Percentiles rank a stretch among this genome's conserved stretches.
These are phyloP conservation scores for Mallotus nudiflorus DNA, from an alignment of 345 rosid genomes.

Conservation along the genomic window DNA sequence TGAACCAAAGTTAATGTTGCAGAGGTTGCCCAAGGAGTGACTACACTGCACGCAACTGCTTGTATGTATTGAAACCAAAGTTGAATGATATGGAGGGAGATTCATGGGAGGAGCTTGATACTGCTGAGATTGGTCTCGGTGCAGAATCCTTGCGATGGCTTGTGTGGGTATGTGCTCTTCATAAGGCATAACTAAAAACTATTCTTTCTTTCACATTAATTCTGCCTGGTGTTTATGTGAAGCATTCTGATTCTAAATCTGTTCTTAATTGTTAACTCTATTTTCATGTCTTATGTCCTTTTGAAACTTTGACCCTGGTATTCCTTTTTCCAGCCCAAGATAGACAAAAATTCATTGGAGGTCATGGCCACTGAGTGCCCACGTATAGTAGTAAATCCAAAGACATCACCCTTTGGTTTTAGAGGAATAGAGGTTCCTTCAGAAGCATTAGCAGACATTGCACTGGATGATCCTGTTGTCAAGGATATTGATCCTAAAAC, in stretches of 20 bases:
- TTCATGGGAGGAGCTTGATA: constrained; percentile 90
- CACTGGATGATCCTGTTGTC: constrained; percentile 58
- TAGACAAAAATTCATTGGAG: constrained; percentile 62
- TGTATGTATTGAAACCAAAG: constrained; percentile 71
- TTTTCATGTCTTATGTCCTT: neutral
- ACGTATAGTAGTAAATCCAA: constrained; percentile 74
- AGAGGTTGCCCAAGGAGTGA: constrained; percentile 82
- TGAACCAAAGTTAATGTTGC: constrained; percentile 77
- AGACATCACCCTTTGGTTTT: constrained; percentile 57
- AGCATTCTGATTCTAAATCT: neutral
- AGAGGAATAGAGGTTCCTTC: constrained; percentile 53
- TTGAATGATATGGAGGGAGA: constrained; percentile 64
- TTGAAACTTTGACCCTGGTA: neutral
- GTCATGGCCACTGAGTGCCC: constrained; percentile 66
- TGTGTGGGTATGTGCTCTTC: constrained; percentile 59
- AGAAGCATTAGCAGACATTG: constrained; percentile 56
- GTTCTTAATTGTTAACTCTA: neutral
- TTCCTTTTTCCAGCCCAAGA: constrained; percentile 55
- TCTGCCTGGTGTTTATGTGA: neutral
- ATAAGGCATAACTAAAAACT: neutral
- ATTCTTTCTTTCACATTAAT: neutral
- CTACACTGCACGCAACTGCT: constrained; percentile 63
- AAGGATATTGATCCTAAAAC: constrained; percentile 64
- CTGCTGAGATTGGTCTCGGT: constrained; percentile 66
- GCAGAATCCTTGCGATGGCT: constrained; percentile 86